Base-by-base conservation (phyloP, 164 flowering plant genomes). In the Liquidambar formosana region DNA sequence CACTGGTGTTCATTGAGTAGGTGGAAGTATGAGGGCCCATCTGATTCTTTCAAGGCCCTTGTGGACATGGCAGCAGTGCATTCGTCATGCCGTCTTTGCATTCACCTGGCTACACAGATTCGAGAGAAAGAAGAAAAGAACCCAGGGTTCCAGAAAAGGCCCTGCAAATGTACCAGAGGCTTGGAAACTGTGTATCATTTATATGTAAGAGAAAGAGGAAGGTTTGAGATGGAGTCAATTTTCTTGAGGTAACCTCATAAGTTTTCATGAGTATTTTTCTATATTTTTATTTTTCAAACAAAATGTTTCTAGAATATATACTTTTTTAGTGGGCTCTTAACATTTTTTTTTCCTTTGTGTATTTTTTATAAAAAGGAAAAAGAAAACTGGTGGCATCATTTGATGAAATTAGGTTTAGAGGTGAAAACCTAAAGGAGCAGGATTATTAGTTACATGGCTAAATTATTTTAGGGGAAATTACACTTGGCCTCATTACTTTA, bases 51-150 rank as follows among this genome's bases (percentile, higher is more conserved):
- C 84, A 95, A 93, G 82, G 98, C 99, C 25, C 89, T 95, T 28
- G 90, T 95, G 74, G 98, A 95, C 79, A 93, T 95, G 99, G 96
- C 99, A 16, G 96, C 98, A 16, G 98, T 95, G 16, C 99, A 95
- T 66, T 95, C 99, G 11, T 95, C 99, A 8, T 95, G 99, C 78
- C 96, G 99, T n/a, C 89, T 95, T 44, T 95, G 99, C 83, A 86
- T 95, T 70, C 86, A 80, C 80, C 78, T 95, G 61, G 99, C 99
- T 13, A 89, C 99, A 21, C 64, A 46, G 65, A 87, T 85, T 61
- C 82, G 74, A 16, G 92, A 89, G 67, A 70, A 80, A 68, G 97
- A 95, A 73, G 97, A 93, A 78, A 78, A 61, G 70, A 78, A 74
- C 52, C 71, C 80, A 16, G 73, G 63, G 44, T 84, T 84, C 66